phyloP scores from a whole-genome alignment of 768 basidiomycete genomes.

The Russula dissimulans region DNA sequence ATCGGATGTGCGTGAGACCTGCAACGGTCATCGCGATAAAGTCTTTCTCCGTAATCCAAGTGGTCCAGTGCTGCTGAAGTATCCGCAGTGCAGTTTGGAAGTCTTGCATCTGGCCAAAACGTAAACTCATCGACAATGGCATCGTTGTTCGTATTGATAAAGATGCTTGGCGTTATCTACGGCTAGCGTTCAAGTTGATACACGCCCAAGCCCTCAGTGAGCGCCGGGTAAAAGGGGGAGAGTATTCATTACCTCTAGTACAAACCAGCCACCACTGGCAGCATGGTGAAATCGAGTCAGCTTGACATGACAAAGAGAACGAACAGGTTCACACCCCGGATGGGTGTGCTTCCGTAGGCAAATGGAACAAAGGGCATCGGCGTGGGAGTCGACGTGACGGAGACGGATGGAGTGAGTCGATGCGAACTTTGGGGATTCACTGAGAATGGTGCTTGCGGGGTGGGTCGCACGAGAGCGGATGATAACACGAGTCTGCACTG shows the following conservation, averaged over 20 bases:
- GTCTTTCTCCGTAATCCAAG: slow-evolving; percentile 64
- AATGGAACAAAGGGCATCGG: slow-evolving; percentile 29
- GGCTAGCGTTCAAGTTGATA: slow-evolving; percentile 39
- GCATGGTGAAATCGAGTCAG: background rate
- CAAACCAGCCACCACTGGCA: slow-evolving; percentile 54
- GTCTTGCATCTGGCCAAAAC: slow-evolving; percentile 47
- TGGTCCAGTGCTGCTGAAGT: slow-evolving; percentile 48
- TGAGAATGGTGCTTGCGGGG: background rate
- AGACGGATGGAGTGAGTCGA: background rate
- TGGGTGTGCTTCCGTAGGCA: slow-evolving; percentile 33
- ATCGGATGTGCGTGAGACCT: slow-evolving; percentile 68
- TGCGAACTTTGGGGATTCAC: slow-evolving; percentile 3
- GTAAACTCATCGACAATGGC: slow-evolving; percentile 55
- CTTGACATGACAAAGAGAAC: slow-evolving; percentile 22
- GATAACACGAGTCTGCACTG: slow-evolving; percentile 22
- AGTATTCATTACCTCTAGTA: slow-evolving; percentile 38
- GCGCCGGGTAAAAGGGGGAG: background rate
- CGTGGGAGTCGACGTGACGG: slow-evolving; percentile 16
- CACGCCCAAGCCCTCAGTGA: background rate
- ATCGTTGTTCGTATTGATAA: slow-evolving; percentile 49
- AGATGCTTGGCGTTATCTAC: slow-evolving; percentile 74
- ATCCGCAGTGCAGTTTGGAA: slow-evolving; percentile 32
- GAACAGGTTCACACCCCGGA: slow-evolving; percentile 56
- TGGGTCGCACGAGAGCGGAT: slow-evolving; percentile 5
- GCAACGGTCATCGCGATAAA: slow-evolving; percentile 56